Evolutionary conservation across 2,329 filamentous ascomycete genomes (phyloP), one percentile per base, ranked within the genome.

Genomic region (Lecanicillium sp.): DNA sequence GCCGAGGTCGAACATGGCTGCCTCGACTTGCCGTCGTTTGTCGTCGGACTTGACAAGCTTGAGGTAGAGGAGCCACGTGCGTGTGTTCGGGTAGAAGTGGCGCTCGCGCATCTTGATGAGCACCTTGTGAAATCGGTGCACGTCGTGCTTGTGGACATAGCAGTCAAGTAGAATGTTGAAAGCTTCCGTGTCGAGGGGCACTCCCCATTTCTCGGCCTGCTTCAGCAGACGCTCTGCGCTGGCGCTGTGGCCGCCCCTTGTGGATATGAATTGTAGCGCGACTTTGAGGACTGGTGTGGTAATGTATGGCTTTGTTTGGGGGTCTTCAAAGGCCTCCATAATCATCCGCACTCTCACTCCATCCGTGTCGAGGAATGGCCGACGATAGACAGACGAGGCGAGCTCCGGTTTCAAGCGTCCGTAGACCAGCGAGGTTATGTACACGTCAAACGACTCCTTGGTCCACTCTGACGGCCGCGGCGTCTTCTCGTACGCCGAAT

Each of bases 31-130:
- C 20, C 68, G 67, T 44, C 67, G 66, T 42, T 73, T 68, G n/a
- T 78, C 72, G 57, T 83, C 80, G 10, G 75, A 75, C 60, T 79
- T 75, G 49, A 85, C 75, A 37, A 78, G 63, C n/a, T 64, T 60
- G 15, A 78, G 60, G 50, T 77, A 73, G 4, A 71, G 62, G 3
- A 71, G 54, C 75, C 75, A 78, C 0, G 75, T 77, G 14, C 60
- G 58, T 3, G 69, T 57, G 40, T 74, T 69, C 4, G 74, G 71
- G 23, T 54, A 51, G 37, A 67, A 63, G 40, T 64, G 67, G 11
- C 62, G 60, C 6, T 53, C 45, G 20, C 61, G 51, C 74, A 78
- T 77, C 49, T 64, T 60, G 14, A 58, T 53, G 14, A 77, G 55
- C 2, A 66, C 60, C 3, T 54, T 53, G 48, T 68, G 58, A 55